A percentile compares a stretch with the other conserved stretches of the same genome.
Evolutionary conservation across 345 rosid genomes (phyloP).

Genomic region (Pseudoturritis turrita): DNA sequence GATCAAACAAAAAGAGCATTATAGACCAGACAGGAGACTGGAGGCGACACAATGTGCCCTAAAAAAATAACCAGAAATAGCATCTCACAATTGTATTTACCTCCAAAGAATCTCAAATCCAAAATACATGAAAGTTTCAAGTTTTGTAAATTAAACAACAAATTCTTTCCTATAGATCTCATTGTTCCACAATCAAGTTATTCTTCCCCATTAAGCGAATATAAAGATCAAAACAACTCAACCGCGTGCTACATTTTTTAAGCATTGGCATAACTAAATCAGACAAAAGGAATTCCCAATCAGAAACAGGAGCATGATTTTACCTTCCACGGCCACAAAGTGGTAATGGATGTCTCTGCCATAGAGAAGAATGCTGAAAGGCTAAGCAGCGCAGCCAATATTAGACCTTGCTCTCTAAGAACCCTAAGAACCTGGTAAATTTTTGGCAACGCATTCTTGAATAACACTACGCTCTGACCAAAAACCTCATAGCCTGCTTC

Average conservation of each 20-base stretch:
- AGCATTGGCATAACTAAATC: background rate
- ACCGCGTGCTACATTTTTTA: background rate
- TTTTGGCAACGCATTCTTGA: constrained; percentile 71
- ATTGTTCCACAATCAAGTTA: background rate
- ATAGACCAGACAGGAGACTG: background rate
- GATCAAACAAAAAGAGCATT: constrained; percentile 1
- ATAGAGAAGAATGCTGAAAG: constrained; percentile 89
- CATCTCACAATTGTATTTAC: background rate
- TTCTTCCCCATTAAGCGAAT: background rate
- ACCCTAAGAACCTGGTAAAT: constrained; percentile 59
- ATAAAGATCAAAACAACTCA: background rate
- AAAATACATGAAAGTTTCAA: background rate
- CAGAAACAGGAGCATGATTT: background rate
- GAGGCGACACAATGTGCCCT: background rate
- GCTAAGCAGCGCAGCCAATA: constrained; percentile 66
- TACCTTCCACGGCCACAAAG: constrained; percentile 98
- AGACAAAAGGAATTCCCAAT: background rate
- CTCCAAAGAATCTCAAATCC: background rate
- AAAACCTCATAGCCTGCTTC: constrained; percentile 73
- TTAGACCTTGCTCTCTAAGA: constrained; percentile 76
- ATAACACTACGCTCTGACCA: constrained; percentile 51
- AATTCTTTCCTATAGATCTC: background rate
- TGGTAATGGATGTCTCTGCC: constrained; percentile 95
- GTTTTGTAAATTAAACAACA: background rate
- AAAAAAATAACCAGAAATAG: background rate